phyloP scores from a whole-genome alignment of 495 filamentous ascomycete species.

The Aspergillus sparsus region DNA sequence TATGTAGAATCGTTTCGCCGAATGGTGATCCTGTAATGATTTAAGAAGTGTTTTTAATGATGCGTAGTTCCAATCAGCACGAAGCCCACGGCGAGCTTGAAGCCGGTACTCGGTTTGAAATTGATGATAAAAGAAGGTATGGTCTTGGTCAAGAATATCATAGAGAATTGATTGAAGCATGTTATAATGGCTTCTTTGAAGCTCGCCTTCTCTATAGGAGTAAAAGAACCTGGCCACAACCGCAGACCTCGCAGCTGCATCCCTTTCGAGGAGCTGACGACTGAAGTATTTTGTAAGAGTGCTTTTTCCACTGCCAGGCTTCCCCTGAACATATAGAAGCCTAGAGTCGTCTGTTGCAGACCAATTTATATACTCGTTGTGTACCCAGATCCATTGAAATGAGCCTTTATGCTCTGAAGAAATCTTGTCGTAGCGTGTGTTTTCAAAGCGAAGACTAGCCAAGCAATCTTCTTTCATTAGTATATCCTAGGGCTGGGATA shows the following conservation, averaged over 20 bases:
- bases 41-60: conserved; percentile 2
- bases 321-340: conserved; percentile 15
- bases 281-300: conserved; percentile 11
- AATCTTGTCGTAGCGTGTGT: conserved; percentile 16
- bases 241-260: neutral
- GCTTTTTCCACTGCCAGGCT: conserved; percentile 17
- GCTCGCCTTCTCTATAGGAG: conserved; percentile 13
- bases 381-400: conserved; percentile 16
- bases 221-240: conserved; percentile 17
- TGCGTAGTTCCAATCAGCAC: conserved; percentile 5
- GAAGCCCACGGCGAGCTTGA: neutral
- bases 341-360: neutral
- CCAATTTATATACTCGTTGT: conserved; percentile 7
- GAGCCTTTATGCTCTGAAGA: conserved; percentile 4
- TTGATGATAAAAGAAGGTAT: conserved; percentile 14
- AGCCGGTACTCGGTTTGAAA: conserved; percentile 8
- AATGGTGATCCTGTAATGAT: conserved; percentile 1
- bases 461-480: too few species aligned
- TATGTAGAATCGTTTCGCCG: neutral
- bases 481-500: neutral
- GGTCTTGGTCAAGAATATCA: conserved; percentile 10
- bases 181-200: conserved; percentile 14
- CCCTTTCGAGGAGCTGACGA: neutral
- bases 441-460: conserved; percentile 6
- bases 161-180: conserved; percentile 16